Evolutionary conservation across 169 alveolate species (phyloP), one percentile per base, ranked within the genome.

Genomic region (Cytauxzoon felis): DNA sequence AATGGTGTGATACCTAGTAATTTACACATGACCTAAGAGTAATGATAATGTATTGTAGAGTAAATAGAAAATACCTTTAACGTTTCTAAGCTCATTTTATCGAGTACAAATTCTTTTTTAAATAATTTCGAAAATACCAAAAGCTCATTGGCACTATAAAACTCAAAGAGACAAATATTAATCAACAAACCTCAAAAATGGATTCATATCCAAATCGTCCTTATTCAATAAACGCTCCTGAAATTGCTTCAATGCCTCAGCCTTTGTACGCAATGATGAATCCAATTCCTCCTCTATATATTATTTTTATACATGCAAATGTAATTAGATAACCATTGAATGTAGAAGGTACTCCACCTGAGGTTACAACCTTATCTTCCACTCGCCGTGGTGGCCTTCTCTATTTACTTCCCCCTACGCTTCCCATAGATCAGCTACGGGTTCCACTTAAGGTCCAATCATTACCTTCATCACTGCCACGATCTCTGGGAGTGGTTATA

Each of bases 1-100:
- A 86, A 90, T 23, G 95, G 95, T 29, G 88, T 78, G 30, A 90
- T 60, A 41, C 95, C 95, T 42, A 90, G 76, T 18, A 90, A 54
- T 54, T 78, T 73, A 51, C 95, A 89, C 81, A 90, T 90, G 19
- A 88, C 92, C 91, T 58, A 27, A 5, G 56, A 29, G 42, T 32
- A 13, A 18, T n/a, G 13, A 27, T 43, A 8, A 49, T 32, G 11
- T 38, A 4, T 16, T 2, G 13, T 61, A 18, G 63, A n/a, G n/a
- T n/a, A n/a, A n/a, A n/a, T n/a, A n/a, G 70, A 73, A 26, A 13
- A 19, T 53, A 53, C 63, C 54, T 81, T 88, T 38, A 92, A 75
- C 4, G 95, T 89, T 47, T 91, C 90, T n/a, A 86, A 54, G 65
- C 81, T 85, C 92, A 91, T 80, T 62, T 92, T 82, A 47, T 91